These are phyloP conservation scores for Exidia glandulosa DNA, from an alignment of 768 basidiomycete species.

Conservation along the genomic window DNA sequence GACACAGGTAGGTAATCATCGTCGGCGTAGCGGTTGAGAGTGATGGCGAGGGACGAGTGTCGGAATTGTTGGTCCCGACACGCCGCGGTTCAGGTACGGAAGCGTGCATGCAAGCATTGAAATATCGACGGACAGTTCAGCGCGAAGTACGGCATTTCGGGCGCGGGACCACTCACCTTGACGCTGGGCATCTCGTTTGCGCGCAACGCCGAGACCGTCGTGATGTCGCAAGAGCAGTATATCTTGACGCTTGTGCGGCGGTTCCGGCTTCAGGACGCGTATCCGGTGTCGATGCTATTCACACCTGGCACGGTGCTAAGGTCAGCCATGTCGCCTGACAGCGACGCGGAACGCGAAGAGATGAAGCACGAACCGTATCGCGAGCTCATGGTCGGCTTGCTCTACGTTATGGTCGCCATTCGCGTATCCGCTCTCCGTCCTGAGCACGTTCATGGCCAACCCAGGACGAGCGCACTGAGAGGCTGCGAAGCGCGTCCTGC, in stretches of 20 bases:
- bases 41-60: too few species aligned
- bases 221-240: neutral
- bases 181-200: neutral
- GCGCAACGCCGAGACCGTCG: neutral
- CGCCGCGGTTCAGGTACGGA: too few species aligned
- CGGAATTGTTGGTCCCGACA: too few species aligned
- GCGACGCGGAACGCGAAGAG: neutral
- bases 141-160: neutral
- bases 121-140: neutral
- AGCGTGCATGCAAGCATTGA: too few species aligned
- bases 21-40: too few species aligned
- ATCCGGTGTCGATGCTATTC: neutral
- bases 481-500: constrained; percentile 26
- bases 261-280: neutral
- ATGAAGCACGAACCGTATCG: neutral
- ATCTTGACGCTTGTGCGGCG: neutral
- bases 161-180: neutral
- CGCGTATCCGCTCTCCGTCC: constrained; percentile 8
- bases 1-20: too few species aligned
- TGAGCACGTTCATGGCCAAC: constrained; percentile 20
- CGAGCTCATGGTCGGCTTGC: constrained; percentile 1
- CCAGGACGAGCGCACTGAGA: constrained; percentile 25
- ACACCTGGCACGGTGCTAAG: neutral
- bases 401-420: constrained; percentile 8
- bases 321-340: neutral